Evolutionary conservation across 148 eudicot genomes (phyloP).

Genomic region (Amaranthus hypochondriacus): DNA sequence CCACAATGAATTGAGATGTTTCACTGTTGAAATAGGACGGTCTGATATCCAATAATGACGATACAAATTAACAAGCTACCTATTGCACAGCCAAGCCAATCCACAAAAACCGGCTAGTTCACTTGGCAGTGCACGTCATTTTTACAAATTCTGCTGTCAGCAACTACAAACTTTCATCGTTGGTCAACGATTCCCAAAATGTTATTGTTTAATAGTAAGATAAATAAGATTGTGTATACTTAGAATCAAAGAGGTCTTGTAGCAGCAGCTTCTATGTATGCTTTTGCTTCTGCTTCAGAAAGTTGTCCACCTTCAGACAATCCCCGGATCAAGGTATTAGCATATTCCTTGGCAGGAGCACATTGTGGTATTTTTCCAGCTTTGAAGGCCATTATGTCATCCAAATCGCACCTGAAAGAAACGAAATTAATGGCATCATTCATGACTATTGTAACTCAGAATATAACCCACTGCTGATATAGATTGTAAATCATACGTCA

Average conservation of each 20-base stretch:
- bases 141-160: slow-evolving; percentile 4
- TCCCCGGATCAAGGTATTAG: slow-evolving; percentile 63
- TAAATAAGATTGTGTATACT: not conserved
- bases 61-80: not conserved
- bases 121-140: not conserved
- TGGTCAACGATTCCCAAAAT: not conserved
- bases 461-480: not conserved
- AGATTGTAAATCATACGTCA: slow-evolving; percentile 60
- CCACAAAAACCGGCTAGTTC: not conserved
- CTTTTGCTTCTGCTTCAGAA: slow-evolving; percentile 62
- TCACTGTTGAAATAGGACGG: too few relatives aligned
- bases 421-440: not conserved
- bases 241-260: slow-evolving; percentile 50
- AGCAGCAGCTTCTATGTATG: slow-evolving; percentile 66
- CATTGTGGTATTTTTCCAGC: slow-evolving; percentile 46
- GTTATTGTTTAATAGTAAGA: not conserved
- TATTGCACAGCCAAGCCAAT: not conserved
- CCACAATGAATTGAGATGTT: too few relatives aligned
- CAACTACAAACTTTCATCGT: not conserved
- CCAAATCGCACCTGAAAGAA: slow-evolving; percentile 57
- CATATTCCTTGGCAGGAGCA: slow-evolving; percentile 58
- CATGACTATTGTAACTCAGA: not conserved
- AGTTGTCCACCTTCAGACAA: slow-evolving; percentile 61
- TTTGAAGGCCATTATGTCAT: slow-evolving; percentile 51
- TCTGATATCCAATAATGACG: too few relatives aligned